Evolutionary conservation across 2,329 filamentous ascomycete genomes (phyloP).

Genomic region (Teratosphaeria epicoccoides): DNA sequence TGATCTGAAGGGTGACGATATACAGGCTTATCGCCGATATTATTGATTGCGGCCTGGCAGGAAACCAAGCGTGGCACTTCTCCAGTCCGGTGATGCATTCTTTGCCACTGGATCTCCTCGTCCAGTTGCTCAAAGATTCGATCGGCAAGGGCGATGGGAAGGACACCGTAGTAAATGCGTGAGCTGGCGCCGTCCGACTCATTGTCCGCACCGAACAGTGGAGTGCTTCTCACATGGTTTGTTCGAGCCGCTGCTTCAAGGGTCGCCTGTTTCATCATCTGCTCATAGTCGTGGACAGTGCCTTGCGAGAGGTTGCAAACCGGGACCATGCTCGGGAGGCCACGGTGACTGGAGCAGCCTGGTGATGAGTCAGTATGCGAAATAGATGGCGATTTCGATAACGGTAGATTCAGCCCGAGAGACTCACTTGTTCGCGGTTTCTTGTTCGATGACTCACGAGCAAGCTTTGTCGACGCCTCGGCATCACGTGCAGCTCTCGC

Average conservation of each 20-base stretch:
- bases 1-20: constrained; percentile 92
- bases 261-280: constrained; percentile 2
- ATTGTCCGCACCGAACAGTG: constrained; percentile 20
- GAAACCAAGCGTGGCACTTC: constrained; percentile 85
- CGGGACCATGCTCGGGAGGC: constrained; percentile 6
- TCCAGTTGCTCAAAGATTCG: constrained; percentile 60
- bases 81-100: constrained; percentile 84
- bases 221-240: constrained; percentile 1
- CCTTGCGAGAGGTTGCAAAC: constrained; percentile 1
- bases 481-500: not conserved
- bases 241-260: not conserved
- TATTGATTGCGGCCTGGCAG: constrained; percentile 62
- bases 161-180: constrained; percentile 57
- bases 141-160: constrained; percentile 43
- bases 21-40: constrained; percentile 71
- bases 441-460: constrained; percentile 6
- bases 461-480: constrained; percentile 1
- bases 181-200: constrained; percentile 57
- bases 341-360: constrained; percentile 3
- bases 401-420: constrained; percentile 11
- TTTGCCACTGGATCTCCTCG: constrained; percentile 73
- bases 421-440: not conserved
- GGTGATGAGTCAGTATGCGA: not conserved
- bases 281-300: constrained; percentile 7
- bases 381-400: not conserved